phyloP scores from a whole-genome alignment of 139 green algal genomes.

The Micractinium sp. region DNA sequence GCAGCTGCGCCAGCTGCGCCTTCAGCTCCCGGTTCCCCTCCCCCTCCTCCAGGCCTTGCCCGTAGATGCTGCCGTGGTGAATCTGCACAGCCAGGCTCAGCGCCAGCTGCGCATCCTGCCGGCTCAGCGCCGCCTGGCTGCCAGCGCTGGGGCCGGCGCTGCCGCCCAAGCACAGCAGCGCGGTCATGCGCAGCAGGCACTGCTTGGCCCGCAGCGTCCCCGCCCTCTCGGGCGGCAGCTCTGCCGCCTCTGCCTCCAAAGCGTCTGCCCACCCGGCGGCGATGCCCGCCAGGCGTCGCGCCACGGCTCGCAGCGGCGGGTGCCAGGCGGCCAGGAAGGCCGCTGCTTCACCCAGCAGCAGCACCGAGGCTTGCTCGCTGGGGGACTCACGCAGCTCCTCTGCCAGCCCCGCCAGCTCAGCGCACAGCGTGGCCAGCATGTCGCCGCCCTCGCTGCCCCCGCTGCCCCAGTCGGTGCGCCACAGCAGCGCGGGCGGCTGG shows the following conservation, averaged over 20 bases:
- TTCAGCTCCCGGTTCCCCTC: neutral
- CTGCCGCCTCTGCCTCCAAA: conserved; percentile 16
- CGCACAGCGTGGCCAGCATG: conserved; percentile 35
- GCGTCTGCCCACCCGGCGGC: conserved; percentile 41
- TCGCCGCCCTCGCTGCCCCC: neutral
- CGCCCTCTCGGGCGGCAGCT: conserved; percentile 14
- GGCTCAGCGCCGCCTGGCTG: conserved; percentile 9
- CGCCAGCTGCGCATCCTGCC: neutral
- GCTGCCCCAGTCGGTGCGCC: conserved; percentile 33
- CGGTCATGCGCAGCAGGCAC: conserved; percentile 29
- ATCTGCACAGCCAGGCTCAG: conserved; percentile 26
- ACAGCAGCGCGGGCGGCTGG: conserved; percentile 20
- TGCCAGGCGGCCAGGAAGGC: conserved; percentile 48
- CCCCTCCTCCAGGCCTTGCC: neutral
- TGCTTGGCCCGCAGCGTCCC: conserved; percentile 30
- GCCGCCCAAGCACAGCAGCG: conserved; percentile 31
- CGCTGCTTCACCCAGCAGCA: conserved; percentile 55
- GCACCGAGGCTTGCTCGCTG: conserved; percentile 42
- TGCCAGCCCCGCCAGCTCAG: conserved; percentile 38
- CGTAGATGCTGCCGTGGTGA: conserved; percentile 50
- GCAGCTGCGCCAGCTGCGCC: conserved; percentile 20
- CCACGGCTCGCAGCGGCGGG: conserved; percentile 15
- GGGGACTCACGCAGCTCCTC: conserved; percentile 44
- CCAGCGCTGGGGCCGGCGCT: neutral
- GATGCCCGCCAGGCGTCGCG: conserved; percentile 52